These are phyloP conservation scores for Cryptosporidium ubiquitum DNA, from an alignment of 169 alveolate species.

Conservation along the genomic window DNA sequence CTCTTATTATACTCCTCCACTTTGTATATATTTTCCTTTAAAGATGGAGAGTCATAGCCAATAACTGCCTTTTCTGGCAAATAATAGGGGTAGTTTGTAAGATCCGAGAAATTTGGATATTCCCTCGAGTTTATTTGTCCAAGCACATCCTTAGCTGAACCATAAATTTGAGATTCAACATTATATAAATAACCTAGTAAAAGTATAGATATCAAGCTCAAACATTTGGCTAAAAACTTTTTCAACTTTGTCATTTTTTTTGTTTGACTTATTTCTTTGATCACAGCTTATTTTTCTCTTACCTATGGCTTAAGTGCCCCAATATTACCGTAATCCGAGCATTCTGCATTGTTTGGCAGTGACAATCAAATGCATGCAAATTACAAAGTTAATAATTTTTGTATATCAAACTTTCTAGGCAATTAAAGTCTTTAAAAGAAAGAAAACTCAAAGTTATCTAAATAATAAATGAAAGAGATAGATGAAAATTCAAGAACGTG, in stretches of 20 bases:
- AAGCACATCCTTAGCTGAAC: slow-evolving; percentile 25
- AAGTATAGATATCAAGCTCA: neutral
- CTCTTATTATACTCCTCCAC: neutral
- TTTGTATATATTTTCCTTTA: slow-evolving; percentile 21
- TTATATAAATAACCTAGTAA: neutral
- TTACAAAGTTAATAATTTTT: neutral
- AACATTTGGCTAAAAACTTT: neutral
- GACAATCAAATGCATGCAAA: neutral
- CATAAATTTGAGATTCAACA: slow-evolving; percentile 26
- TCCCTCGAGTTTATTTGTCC: neutral
- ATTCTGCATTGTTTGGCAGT: neutral
- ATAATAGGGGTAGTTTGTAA: slow-evolving; percentile 51
- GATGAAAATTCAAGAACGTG: slow-evolving; percentile 1
- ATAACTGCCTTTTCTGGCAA: slow-evolving; percentile 28
- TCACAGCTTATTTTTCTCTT: too few relatives aligned
- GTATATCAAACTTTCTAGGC: neutral
- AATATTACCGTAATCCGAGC: neutral
- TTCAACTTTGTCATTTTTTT: neutral
- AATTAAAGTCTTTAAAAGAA: neutral
- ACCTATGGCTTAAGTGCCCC: neutral
- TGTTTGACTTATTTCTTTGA: neutral
- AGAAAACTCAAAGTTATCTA: neutral
- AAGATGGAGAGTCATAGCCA: slow-evolving; percentile 48
- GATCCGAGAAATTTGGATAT: slow-evolving; percentile 34
- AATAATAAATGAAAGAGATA: neutral